A percentile compares a stretch with the other conserved stretches of the same genome.
Conservation (phyloP, 257 asterid genomes). For the Solanum sitiens region DNA sequence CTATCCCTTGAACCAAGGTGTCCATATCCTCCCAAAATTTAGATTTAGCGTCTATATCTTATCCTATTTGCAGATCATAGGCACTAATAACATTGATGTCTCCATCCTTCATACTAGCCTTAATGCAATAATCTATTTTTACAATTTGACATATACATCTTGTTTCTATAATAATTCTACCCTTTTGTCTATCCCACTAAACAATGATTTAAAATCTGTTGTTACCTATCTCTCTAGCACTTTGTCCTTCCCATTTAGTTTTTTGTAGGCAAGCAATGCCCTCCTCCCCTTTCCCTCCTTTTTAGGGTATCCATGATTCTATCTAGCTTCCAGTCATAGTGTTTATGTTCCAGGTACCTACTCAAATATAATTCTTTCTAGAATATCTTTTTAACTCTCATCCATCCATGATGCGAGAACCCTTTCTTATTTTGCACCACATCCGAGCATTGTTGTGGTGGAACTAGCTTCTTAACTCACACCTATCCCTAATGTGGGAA, state of each 20-base stretch:
- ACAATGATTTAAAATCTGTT: background rate
- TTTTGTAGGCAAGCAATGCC: background rate
- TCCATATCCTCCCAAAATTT: too few species aligned
- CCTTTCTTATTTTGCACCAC: background rate
- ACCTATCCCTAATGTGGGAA: background rate
- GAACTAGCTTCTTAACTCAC: background rate
- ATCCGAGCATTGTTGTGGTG: background rate
- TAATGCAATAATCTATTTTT: background rate
- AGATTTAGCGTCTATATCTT: background rate
- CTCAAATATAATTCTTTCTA: background rate
- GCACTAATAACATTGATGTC: too few species aligned
- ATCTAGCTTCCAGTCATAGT: background rate
- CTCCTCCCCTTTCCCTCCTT: background rate
- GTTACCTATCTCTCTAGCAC: background rate
- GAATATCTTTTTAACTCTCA: background rate
- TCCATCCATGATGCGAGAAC: background rate
- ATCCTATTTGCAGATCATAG: too few species aligned
- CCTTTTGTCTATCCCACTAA: background rate
- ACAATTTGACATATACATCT: too few species aligned
- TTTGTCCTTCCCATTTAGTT: background rate
- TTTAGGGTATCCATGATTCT: background rate
- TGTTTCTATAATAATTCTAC: background rate
- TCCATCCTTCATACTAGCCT: too few species aligned
- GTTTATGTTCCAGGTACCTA: background rate
- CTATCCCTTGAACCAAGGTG: too few species aligned